Evolutionary conservation across 495 filamentous ascomycete species (phyloP), one percentile per base, ranked within the genome.

Genomic region (Hapsidospora chrysogenum): DNA sequence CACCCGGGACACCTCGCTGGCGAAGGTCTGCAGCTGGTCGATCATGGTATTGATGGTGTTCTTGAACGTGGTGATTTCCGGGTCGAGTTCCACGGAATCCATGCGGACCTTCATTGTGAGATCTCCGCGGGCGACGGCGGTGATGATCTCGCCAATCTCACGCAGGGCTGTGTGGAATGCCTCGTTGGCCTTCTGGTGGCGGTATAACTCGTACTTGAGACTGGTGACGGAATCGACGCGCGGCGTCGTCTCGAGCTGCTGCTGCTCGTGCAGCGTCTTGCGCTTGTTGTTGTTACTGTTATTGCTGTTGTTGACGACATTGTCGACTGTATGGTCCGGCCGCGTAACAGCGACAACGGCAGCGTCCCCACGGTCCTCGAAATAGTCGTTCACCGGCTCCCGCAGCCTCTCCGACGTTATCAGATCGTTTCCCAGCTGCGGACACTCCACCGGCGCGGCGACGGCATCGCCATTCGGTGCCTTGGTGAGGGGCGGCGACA

Each of bases 21-120:
- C 86, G 58, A 97, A 97, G 35, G 87, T 80, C 53, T 94, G 86
- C 36, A 97, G 67, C 60, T 96, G 89, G 50, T 96, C 89, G 71
- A 95, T 92, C 89, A 97, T 97, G 34, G 77, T 92, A 49, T 97
- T 97, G 61, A 83, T 75, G 25, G 86, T 94, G 36, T 81, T 75
- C 63, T 97, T 97, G 69, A 97, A 97, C 3, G 80, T 86, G 13
- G 81, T 83, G 47, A 97, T 97, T 65, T 97, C 89, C 0, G 87
- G 85, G 65, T 97, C 89, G 80, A 94, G 86, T 57, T 97, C 89
- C 45, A 85, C 72, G 8, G 80, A 80, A 51, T 96, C 86, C 45
- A 97, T 89, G 31, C 85, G 74, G 34, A 96, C 89, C 59, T 95
- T 95, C 69, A 92, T 93, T 51, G 84, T 92, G 36, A 97, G 64